Conservation (phyloP, 345 rosid genomes). For the Aethionema arabicum region DNA sequence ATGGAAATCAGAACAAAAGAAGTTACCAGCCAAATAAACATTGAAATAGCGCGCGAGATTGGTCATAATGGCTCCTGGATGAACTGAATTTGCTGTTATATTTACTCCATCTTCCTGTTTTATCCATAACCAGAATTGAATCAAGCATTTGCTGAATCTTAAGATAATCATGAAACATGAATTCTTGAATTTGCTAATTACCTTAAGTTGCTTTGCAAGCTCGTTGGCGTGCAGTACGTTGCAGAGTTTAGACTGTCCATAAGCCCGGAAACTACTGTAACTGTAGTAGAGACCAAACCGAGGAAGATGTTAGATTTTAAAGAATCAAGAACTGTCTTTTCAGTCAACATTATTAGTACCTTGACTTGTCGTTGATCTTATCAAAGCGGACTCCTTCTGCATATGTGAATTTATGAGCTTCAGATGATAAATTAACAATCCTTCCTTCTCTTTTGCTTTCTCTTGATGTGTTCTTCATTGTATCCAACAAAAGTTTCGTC, state of each 20-base stretch:
- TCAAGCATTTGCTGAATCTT: neutral
- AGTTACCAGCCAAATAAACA: slow-evolving; percentile 42
- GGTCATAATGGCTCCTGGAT: slow-evolving; percentile 68
- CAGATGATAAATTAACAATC: slow-evolving; percentile 57
- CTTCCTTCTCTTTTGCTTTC: slow-evolving; percentile 57
- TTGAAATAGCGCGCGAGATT: slow-evolving; percentile 46
- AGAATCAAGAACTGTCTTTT: neutral
- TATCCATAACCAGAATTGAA: neutral
- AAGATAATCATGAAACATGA: neutral
- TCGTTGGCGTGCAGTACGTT: slow-evolving; percentile 42
- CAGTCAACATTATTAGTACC: slow-evolving; percentile 34
- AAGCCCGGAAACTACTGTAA: slow-evolving; percentile 45
- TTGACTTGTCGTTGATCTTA: slow-evolving; percentile 48
- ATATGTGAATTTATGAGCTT: slow-evolving; percentile 42
- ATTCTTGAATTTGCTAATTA: slow-evolving; percentile 15
- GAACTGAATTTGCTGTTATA: slow-evolving; percentile 65
- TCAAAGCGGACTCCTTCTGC: slow-evolving; percentile 50
- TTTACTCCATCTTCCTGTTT: slow-evolving; percentile 58
- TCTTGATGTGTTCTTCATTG: slow-evolving; percentile 54
- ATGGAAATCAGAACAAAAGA: neutral
- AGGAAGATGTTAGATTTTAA: neutral
- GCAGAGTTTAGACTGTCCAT: slow-evolving; percentile 57
- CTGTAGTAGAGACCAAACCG: slow-evolving; percentile 36
- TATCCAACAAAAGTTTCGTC: slow-evolving; percentile 54
- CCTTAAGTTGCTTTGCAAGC: slow-evolving; percentile 52